These are phyloP conservation scores for Globisporangium iwayamae DNA, from an alignment of 352 stramenopile genomes.

Conservation along the genomic window DNA sequence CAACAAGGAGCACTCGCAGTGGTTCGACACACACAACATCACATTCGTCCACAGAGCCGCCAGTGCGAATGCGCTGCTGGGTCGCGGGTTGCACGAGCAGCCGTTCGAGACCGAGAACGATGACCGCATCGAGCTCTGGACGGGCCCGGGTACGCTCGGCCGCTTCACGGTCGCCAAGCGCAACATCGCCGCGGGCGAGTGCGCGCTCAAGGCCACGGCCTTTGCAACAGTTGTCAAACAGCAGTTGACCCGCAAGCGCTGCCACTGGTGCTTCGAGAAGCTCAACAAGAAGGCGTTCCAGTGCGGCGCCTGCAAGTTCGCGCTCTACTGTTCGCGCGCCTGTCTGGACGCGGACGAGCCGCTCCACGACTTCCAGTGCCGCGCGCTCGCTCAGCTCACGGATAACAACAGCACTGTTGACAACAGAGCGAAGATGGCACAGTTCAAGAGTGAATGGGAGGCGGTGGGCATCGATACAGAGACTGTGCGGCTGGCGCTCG, in stretches of 20 bases:
- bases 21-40: constrained; percentile 17
- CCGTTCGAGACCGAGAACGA: constrained; percentile 21
- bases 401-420: neutral
- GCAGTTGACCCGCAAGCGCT: constrained; percentile 22
- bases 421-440: neutral
- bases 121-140: constrained; percentile 20
- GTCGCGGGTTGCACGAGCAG: constrained; percentile 18
- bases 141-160: constrained; percentile 16
- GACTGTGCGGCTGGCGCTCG: constrained; percentile 41
- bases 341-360: constrained; percentile 39
- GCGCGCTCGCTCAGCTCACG: constrained; percentile 22
- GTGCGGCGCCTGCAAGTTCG: constrained; percentile 46
- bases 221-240: constrained; percentile 54
- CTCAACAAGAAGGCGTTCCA: constrained; percentile 46
- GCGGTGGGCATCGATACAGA: constrained; percentile 29
- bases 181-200: constrained; percentile 24
- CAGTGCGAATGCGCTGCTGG: constrained; percentile 12
- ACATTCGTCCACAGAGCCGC: constrained; percentile 6
- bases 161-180: constrained; percentile 34
- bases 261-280: constrained; percentile 58
- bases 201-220: constrained; percentile 34
- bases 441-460: neutral
- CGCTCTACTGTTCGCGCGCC: constrained; percentile 46
- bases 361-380: constrained; percentile 56
- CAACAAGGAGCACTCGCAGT: constrained; percentile 16